Base-by-base conservation (phyloP, 805 yeast species). In the Yarrowia hollandica region DNA sequence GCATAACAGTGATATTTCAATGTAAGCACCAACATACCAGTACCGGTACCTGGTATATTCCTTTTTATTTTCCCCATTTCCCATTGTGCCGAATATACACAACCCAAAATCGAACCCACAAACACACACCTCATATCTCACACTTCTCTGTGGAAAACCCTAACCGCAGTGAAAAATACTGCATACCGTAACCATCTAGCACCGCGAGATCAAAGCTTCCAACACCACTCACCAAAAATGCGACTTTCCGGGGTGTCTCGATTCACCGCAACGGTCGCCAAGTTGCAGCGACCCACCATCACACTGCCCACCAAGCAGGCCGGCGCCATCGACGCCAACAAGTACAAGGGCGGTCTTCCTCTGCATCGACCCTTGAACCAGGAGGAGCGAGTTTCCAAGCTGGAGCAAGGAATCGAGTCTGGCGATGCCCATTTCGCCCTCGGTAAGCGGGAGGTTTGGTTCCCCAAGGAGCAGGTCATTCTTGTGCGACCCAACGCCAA, bases 401-500 rank as follows among this genome's bases (percentile, higher is more conserved):
- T 37, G 10, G 44, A 52, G 26, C 16, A 52, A 26, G 42, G 44
- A 8, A 52, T 52, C 25, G 44, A 37, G 44, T 22, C 33, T 23
- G 58, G 58, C 5, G 58, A 52, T 26, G 50, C 96, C 2, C 96
- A 90, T 76, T 92, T 90, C 80, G 77, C 77, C 37, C 82, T 87
- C 7, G 99, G 99, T 67, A 85, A 82, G 5, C 82, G 80, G 64
- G 77, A 86, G 63, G 77, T 87, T 9, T 91, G 82, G 70, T 88
- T 92, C 71, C 99, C 99, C 28, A 83, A 83, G 62, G 96, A 95
- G 0, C 78, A 92, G 62, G 77, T 92, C 34, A 82, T 88, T 54
- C 76, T 92, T 28, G 74, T 94, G 63, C 81, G 96, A 69, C 96
- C 97, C 14, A 88, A 88, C 68, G 97, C 98, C n/a, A 88, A 88